Base-by-base conservation (phyloP, 495 filamentous ascomycete species). In the Tuber borchii region DNA sequence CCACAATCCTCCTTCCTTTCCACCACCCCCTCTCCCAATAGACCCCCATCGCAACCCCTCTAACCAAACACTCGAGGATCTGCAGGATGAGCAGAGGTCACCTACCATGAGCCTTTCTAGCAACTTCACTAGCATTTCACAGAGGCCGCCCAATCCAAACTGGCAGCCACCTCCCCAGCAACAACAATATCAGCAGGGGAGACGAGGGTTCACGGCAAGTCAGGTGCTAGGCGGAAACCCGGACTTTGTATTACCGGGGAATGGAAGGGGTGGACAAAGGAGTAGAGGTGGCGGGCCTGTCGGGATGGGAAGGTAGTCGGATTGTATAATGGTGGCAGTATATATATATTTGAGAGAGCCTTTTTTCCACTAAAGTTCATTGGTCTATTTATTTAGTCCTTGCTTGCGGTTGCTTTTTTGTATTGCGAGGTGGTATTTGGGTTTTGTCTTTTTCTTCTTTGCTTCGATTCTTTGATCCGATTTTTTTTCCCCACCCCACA, bases 121-220 rank as follows among this genome's bases (percentile, higher is more conserved):
- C 74, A 90, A 90, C 75, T 97, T 95, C 85, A 97, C 94, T 19
- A 93, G 91, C 39, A 90, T 97, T 61, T 93, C 90, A 0, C 92
- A 97, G 85, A 88, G 94, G 40, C 90, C 91, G n/a, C 84, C 95
- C 31, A 97, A 97, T 83, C 94, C 94, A 6, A 89, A 90, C 45
- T 97, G 94, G 93, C 84, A 92, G 85, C 77, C 74, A 6, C 78
- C 56, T 34, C 56, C 82, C 84, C 71, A 73, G 26, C 81, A 81
- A 37, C 74, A 82, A 71, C 79, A 45, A 75, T 77, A 34, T 73
- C 77, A 75, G 79, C 82, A 81, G 81, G 84, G 72, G 85, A 87
- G 77, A 84, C 86, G 77, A 85, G 85, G 78, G 85, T 87, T 75
- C 77, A 86, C 74, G 81, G 85, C 77, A 88, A 93, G 80, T 83